Evolutionary conservation across 805 yeast genomes (phyloP).

Genomic region (Wickerhamiella musiphila): DNA sequence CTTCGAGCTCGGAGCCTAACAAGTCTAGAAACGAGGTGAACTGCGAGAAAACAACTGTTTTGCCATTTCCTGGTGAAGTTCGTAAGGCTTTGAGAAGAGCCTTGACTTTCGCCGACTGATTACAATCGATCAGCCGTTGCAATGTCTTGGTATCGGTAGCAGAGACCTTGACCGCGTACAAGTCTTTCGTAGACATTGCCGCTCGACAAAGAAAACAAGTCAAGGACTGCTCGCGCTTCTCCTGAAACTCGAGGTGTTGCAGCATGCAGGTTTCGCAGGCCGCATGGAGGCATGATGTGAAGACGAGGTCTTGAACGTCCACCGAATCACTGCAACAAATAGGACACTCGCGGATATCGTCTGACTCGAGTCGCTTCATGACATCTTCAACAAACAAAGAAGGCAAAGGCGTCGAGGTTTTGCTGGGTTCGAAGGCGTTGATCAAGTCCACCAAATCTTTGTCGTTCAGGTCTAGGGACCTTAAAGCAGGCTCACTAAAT

Average conservation of each 20-base stretch:
- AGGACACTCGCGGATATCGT: conserved; percentile 50
- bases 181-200: conserved; percentile 30
- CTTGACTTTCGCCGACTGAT: conserved; percentile 53
- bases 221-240: conserved; percentile 26
- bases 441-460: conserved; percentile 12
- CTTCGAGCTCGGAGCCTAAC: conserved; percentile 41
- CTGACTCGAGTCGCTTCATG: conserved; percentile 15
- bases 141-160: conserved; percentile 12
- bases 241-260: conserved; percentile 60
- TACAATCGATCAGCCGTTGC: conserved; percentile 19
- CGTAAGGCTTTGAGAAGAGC: conserved; percentile 48
- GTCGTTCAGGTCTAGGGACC: conserved; percentile 15
- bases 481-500: not conserved
- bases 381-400: conserved; percentile 14
- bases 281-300: conserved; percentile 67
- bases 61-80: conserved; percentile 38
- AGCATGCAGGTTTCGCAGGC: conserved; percentile 59
- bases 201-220: conserved; percentile 67
- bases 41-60: conserved; percentile 79
- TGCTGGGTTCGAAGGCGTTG: not conserved
- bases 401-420: not conserved
- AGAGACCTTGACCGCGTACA: conserved; percentile 27
- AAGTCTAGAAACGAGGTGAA: conserved; percentile 70
- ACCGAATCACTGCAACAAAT: conserved; percentile 65
- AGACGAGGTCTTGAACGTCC: conserved; percentile 31